phyloP scores from a whole-genome alignment of 108 stramenopile species.

The Fragilariopsis cylindrus region DNA sequence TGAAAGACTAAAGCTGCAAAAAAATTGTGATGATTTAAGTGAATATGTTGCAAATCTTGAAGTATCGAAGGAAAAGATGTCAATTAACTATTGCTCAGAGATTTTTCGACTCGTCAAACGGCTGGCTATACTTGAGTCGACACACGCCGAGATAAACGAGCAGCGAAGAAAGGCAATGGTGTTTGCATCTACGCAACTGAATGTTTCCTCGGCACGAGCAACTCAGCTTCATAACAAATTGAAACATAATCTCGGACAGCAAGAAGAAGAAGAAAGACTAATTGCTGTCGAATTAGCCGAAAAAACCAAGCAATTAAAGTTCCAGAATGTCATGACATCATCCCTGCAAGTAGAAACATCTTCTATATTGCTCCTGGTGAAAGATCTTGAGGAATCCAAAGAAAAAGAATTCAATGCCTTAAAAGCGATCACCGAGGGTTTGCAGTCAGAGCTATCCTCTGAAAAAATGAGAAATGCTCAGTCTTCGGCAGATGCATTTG shows the following conservation, averaged over 20 bases:
- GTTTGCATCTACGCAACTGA: conserved; percentile 5
- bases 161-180: conserved; percentile 9
- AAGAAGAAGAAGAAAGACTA: background rate
- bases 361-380: background rate
- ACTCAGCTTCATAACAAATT: background rate
- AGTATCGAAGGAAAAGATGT: conserved; percentile 3
- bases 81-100: conserved; percentile 9
- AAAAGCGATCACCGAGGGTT: background rate
- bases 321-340: background rate
- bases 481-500: background rate
- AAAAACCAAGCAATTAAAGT: conserved; percentile 9
- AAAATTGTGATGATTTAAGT: background rate
- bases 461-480: background rate
- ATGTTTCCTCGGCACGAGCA: background rate
- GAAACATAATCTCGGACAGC: background rate
- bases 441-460: background rate
- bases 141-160: conserved; percentile 4
- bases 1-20: background rate
- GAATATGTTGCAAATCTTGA: conserved; percentile 2
- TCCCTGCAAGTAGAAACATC: conserved; percentile 7
- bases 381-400: conserved; percentile 6
- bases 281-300: background rate
- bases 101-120: conserved; percentile 12
- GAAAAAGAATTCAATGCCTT: conserved; percentile 6
- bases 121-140: conserved; percentile 6